Conservation (phyloP, 331 rosid species). For the Pyracantha coccinea region DNA sequence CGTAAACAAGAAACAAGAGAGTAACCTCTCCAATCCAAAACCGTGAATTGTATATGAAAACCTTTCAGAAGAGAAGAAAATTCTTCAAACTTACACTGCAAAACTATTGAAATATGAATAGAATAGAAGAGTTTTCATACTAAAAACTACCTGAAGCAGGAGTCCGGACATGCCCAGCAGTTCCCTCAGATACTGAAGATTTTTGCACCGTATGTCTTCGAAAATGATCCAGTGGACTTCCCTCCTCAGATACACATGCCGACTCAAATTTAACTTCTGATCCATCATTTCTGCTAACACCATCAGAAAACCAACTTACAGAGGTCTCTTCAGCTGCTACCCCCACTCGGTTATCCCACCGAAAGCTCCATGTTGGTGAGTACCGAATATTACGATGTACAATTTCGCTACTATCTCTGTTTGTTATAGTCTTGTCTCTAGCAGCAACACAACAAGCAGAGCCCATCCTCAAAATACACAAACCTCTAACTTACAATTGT, state of each 20-base stretch:
- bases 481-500: slow-evolving; percentile 11
- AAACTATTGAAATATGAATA: not conserved
- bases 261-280: slow-evolving; percentile 62
- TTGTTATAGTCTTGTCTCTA: slow-evolving; percentile 58
- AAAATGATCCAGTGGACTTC: slow-evolving; percentile 52
- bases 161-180: slow-evolving; percentile 33
- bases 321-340: slow-evolving; percentile 85
- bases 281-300: slow-evolving; percentile 47
- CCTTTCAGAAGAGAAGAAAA: not conserved
- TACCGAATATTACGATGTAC: slow-evolving; percentile 51
- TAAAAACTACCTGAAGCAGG: slow-evolving; percentile 55
- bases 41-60: not conserved
- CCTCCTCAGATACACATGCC: slow-evolving; percentile 52
- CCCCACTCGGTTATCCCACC: slow-evolving; percentile 90
- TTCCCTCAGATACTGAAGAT: slow-evolving; percentile 42
- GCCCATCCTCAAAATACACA: slow-evolving; percentile 51
- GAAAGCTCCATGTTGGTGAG: slow-evolving; percentile 91
- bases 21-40: not conserved
- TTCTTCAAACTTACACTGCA: not conserved
- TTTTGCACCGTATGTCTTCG: slow-evolving; percentile 35
- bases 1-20: not conserved
- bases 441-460: slow-evolving; percentile 88
- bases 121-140: not conserved
- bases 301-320: slow-evolving; percentile 65
- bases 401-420: slow-evolving; percentile 50